Percentiles rank a stretch among this genome's conserved stretches.
These are phyloP conservation scores for Tylopilus rubrobrunneus DNA, from an alignment of 768 basidiomycete species.

Conservation along the genomic window DNA sequence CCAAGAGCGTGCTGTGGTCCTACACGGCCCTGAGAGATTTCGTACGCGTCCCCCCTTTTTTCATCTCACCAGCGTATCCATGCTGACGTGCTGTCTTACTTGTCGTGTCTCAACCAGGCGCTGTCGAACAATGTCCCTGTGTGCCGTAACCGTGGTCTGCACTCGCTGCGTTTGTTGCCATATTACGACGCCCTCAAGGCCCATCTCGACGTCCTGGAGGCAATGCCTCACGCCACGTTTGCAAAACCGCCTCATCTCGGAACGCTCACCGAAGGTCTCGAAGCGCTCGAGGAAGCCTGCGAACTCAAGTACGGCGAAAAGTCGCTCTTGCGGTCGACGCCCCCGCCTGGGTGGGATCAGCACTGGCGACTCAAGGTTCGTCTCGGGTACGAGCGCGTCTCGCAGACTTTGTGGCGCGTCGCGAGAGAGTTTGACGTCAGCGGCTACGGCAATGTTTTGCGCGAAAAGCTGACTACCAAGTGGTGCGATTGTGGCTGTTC, in stretches of 20 bases:
- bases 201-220: slow-evolving; percentile 59
- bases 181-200: slow-evolving; percentile 55
- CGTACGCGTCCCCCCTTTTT: slow-evolving; percentile 38
- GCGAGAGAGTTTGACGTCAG: slow-evolving; percentile 69
- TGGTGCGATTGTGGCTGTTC: slow-evolving; percentile 84
- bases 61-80: not conserved
- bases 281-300: slow-evolving; percentile 63
- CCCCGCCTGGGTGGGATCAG: slow-evolving; percentile 44
- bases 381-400: slow-evolving; percentile 60
- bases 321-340: slow-evolving; percentile 28
- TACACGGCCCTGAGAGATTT: slow-evolving; percentile 76
- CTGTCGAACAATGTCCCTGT: slow-evolving; percentile 66
- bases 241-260: slow-evolving; percentile 65
- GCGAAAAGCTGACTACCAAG: slow-evolving; percentile 69
- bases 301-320: slow-evolving; percentile 49
- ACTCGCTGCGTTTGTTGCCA: slow-evolving; percentile 62
- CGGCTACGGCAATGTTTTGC: slow-evolving; percentile 64
- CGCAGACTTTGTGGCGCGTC: slow-evolving; percentile 65
- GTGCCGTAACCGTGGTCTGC: slow-evolving; percentile 61
- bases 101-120: slow-evolving; percentile 38
- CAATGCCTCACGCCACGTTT: slow-evolving; percentile 53
- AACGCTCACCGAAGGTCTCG: slow-evolving; percentile 53
- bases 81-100: slow-evolving; percentile 1
- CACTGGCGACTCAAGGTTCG: slow-evolving; percentile 60
- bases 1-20: slow-evolving; percentile 76